Conservation (phyloP, 257 asterid species). For the Apocynum venetum region DNA sequence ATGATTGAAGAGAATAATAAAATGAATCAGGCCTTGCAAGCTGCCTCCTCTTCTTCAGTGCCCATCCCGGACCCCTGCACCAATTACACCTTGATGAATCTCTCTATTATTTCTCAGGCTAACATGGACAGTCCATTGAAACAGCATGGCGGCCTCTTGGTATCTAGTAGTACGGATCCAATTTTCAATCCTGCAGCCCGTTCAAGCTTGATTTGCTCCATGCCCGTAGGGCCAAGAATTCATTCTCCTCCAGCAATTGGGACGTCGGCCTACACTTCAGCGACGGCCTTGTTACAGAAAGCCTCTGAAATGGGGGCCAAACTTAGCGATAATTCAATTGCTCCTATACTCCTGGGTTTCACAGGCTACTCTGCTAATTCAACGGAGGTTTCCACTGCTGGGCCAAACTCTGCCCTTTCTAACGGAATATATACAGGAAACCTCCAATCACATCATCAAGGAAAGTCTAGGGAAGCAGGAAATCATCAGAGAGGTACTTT, state of each 20-base stretch:
- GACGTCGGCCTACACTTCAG: constrained; percentile 11
- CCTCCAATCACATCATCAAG: neutral
- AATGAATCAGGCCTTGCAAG: constrained; percentile 5
- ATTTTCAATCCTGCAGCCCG: neutral
- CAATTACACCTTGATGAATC: constrained; percentile 12
- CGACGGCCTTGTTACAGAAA: constrained; percentile 23
- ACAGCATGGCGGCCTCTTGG: constrained; percentile 4
- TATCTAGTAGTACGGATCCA: constrained; percentile 3
- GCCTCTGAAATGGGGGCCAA: constrained; percentile 26
- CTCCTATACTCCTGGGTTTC: constrained; percentile 21
- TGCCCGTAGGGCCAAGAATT: neutral
- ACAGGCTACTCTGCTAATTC: neutral
- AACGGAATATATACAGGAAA: constrained; percentile 5
- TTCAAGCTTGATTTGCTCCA: neutral
- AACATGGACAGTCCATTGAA: constrained; percentile 5
- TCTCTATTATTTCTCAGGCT: neutral
- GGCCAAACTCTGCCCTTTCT: neutral
- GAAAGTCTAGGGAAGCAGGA: neutral
- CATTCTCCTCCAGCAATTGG: neutral
- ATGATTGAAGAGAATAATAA: constrained; percentile 20
- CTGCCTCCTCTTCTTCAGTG: constrained; percentile 5
- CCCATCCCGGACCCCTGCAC: constrained; percentile 1
- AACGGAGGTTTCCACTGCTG: neutral
- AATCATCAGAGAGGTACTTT: neutral
- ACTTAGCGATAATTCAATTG: constrained; percentile 16